These are phyloP conservation scores for Hypoxylon sp. DNA, from an alignment of 2,329 filamentous ascomycete genomes.

Conservation along the genomic window DNA sequence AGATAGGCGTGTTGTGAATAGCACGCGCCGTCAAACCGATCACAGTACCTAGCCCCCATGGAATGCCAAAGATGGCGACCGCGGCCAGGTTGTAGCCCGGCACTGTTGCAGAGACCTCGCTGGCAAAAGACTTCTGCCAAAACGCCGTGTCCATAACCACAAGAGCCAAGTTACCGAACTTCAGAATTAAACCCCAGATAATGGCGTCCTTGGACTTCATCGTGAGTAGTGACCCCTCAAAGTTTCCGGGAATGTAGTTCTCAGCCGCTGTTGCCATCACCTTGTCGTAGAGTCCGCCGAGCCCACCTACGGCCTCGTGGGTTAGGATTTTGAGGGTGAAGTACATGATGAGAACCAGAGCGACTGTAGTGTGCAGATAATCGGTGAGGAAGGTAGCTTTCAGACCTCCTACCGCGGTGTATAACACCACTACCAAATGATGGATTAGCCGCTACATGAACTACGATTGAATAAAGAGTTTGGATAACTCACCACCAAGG, in stretches of 20 bases:
- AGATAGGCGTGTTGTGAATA: conserved; percentile 63
- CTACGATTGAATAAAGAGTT: background rate
- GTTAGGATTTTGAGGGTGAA: conserved; percentile 63
- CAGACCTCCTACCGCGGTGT: conserved; percentile 64
- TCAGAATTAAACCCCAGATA: conserved; percentile 63
- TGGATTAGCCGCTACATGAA: background rate
- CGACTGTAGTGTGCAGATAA: conserved; percentile 64
- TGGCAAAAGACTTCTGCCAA: conserved; percentile 68
- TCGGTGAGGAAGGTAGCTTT: conserved; percentile 67
- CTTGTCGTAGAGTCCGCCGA: conserved; percentile 63
- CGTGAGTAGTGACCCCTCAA: conserved; percentile 63
- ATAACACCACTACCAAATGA: conserved; percentile 58
- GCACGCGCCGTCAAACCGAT: conserved; percentile 62
- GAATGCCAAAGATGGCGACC: conserved; percentile 62
- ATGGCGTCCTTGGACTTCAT: conserved; percentile 63
- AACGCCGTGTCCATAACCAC: conserved; percentile 68
- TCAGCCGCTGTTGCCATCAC: conserved; percentile 59
- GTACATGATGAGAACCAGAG: conserved; percentile 64
- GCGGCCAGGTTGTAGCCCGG: conserved; percentile 64
- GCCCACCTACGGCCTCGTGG: conserved; percentile 59
- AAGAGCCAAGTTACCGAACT: conserved; percentile 65
- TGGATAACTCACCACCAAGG: conserved; percentile 56
- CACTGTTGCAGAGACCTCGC: conserved; percentile 63
- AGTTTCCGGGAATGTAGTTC: conserved; percentile 63
- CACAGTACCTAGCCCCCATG: conserved; percentile 64